Percentiles rank a stretch among this genome's conserved stretches.
Conservation (phyloP, 2,329 filamentous ascomycete genomes). For the Fulvia fulva region DNA sequence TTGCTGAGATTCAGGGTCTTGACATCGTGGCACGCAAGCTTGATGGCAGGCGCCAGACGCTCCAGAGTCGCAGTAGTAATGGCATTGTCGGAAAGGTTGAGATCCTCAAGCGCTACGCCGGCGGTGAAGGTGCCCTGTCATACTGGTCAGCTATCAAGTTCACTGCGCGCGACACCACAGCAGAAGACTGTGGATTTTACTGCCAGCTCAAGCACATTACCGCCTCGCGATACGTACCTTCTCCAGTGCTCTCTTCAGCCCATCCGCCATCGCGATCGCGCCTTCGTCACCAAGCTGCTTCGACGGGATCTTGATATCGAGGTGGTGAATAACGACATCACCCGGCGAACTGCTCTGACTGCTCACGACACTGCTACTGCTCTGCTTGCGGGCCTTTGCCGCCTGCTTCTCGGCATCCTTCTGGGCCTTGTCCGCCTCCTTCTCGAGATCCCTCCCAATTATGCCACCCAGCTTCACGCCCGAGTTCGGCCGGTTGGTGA, state of each 20-base stretch:
- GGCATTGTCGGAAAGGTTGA: constrained; percentile 44
- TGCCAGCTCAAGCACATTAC: neutral
- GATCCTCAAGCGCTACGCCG: constrained; percentile 41
- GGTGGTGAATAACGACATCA: constrained; percentile 17
- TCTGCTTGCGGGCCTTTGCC: constrained; percentile 28
- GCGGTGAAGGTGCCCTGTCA: constrained; percentile 22
- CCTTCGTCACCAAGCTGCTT: constrained; percentile 48
- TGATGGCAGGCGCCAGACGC: constrained; percentile 41
- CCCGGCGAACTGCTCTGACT: constrained; percentile 12
- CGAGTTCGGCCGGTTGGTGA: constrained; percentile 42
- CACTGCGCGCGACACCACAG: no score
- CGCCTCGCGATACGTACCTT: constrained; percentile 10
- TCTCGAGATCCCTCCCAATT: constrained; percentile 44
- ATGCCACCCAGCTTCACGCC: constrained; percentile 45
- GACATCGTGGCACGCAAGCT: constrained; percentile 41
- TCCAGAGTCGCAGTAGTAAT: constrained; percentile 42
- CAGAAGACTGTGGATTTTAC: no score
- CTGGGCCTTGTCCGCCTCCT: constrained; percentile 32
- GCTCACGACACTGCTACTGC: constrained; percentile 20
- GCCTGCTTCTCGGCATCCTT: constrained; percentile 25
- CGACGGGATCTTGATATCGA: constrained; percentile 46
- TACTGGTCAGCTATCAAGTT: neutral
- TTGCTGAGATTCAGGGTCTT: constrained; percentile 45
- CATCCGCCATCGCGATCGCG: constrained; percentile 40
- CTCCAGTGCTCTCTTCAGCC: constrained; percentile 39